These are phyloP conservation scores for Ichthyophonus hoferi DNA, from an alignment of 208 protist genomes.

Conservation along the genomic window DNA sequence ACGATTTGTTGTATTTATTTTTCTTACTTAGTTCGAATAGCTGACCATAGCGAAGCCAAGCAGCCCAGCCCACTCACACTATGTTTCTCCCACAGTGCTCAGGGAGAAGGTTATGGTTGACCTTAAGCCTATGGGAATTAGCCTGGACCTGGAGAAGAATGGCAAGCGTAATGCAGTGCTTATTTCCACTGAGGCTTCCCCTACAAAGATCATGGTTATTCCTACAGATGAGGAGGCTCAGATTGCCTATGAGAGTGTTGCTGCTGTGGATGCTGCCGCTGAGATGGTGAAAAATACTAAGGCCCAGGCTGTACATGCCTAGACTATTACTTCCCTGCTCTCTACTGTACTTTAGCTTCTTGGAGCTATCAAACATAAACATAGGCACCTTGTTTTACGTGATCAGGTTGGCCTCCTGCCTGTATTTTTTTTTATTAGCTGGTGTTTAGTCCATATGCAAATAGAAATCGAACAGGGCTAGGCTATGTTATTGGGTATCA, in stretches of 20 bases:
- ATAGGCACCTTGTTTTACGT: too few species aligned
- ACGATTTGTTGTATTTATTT: too few species aligned
- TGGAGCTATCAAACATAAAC: too few species aligned
- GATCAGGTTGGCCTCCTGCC: too few species aligned
- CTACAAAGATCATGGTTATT: background rate
- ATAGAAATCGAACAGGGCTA: too few species aligned
- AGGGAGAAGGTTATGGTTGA: background rate
- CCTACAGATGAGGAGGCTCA: conserved; percentile 26
- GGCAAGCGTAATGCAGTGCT: background rate
- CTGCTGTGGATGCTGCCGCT: background rate
- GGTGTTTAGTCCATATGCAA: too few species aligned
- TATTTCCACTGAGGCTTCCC: background rate
- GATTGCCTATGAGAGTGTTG: conserved; percentile 20
- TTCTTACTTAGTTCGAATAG: background rate
- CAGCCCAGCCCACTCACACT: background rate
- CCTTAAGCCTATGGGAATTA: background rate
- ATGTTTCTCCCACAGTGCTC: background rate
- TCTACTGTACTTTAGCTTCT: too few species aligned
- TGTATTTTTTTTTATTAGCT: too few species aligned
- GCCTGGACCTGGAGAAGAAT: conserved; percentile 1
- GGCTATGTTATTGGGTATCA: too few species aligned
- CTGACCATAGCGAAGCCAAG: background rate
- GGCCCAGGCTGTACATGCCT: too few species aligned
- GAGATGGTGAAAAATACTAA: too few species aligned
- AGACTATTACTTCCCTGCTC: too few species aligned